A percentile compares a stretch with the other conserved stretches of the same genome.
Conservation (phyloP, 441 rosid species). For the Corymbia calophylla region DNA sequence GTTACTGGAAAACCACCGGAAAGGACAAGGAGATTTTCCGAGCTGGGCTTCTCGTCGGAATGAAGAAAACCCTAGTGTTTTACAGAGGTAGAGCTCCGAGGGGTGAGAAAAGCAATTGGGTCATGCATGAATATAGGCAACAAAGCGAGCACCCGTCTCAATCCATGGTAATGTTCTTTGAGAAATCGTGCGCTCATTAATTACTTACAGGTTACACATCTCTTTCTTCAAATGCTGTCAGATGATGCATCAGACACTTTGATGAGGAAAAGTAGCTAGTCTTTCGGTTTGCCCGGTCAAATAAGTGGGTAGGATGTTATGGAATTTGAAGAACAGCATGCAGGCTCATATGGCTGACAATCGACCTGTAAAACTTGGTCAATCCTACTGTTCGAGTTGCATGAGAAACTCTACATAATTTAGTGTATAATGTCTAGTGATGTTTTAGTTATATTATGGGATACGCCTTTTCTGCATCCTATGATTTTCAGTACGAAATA, state of each 20-base stretch:
- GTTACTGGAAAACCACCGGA: slow-evolving; percentile 79
- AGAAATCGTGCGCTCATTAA: neutral
- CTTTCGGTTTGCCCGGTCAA: neutral
- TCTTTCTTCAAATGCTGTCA: neutral
- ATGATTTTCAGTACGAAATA: neutral
- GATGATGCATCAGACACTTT: neutral
- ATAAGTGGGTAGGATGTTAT: neutral
- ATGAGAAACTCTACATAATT: neutral
- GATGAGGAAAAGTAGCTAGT: neutral
- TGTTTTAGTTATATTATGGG: neutral
- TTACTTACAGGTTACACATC: neutral
- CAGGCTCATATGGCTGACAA: neutral
- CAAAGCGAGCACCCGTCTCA: slow-evolving; percentile 38
- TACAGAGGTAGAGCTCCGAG: slow-evolving; percentile 73
- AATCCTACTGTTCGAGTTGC: neutral
- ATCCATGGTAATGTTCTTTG: neutral
- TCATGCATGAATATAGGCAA: slow-evolving; percentile 67
- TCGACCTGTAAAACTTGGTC: neutral
- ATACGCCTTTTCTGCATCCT: neutral
- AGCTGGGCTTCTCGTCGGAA: slow-evolving; percentile 44
- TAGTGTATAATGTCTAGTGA: neutral
- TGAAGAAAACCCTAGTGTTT: slow-evolving; percentile 80
- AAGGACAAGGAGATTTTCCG: slow-evolving; percentile 61
- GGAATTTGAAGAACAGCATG: neutral
- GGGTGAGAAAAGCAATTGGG: slow-evolving; percentile 80